These are phyloP conservation scores for Coniella vitis DNA, from an alignment of 2,329 filamentous ascomycete species.

Conservation along the genomic window DNA sequence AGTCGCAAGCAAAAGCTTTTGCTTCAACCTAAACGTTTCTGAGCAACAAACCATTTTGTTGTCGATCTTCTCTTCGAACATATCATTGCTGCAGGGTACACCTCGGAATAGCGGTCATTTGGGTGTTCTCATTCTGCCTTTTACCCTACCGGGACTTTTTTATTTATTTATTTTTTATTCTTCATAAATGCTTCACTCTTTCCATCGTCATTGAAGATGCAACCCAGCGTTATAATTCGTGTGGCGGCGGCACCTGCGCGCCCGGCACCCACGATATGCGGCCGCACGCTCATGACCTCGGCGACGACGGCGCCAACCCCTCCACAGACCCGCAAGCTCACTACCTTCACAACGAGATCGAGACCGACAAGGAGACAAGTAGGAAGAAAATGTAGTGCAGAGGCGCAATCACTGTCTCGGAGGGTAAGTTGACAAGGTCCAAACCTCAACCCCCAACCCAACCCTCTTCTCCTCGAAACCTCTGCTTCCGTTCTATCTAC, in stretches of 20 bases:
- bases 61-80: no score
- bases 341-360: constrained; percentile 17
- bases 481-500: background rate
- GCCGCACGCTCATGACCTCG: constrained; percentile 21
- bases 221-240: constrained; percentile 27
- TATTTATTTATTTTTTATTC: no score
- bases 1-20: constrained; percentile 4
- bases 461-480: background rate
- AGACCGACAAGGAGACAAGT: constrained; percentile 14
- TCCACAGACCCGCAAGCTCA: constrained; percentile 16
- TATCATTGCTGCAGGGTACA: no score
- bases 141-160: no score
- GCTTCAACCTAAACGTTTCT: background rate
- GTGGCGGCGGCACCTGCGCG: constrained; percentile 24
- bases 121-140: no score
- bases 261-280: constrained; percentile 25
- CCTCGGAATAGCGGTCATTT: no score
- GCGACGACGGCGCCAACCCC: constrained; percentile 11
- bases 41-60: background rate
- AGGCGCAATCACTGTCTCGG: constrained; percentile 4
- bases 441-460: background rate
- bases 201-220: constrained; percentile 22
- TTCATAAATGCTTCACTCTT: constrained; percentile 6
- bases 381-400: constrained; percentile 3
- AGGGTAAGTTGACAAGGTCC: constrained; percentile 6